phyloP scores from a whole-genome alignment of 2,329 filamentous ascomycete species.

The Xylariaceae sp. region DNA sequence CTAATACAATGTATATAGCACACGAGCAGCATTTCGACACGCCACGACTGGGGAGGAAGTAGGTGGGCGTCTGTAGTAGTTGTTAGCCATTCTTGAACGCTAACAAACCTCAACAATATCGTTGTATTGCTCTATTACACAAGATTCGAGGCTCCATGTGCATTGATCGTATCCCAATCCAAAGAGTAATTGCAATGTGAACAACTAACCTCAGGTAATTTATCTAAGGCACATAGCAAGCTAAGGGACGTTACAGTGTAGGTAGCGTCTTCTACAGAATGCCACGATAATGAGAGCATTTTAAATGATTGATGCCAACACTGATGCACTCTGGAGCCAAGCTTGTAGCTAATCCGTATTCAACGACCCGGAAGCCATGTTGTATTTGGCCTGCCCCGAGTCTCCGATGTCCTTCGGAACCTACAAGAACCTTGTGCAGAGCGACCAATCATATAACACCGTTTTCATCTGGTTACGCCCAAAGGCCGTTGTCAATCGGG shows the following conservation, averaged over 20 bases:
- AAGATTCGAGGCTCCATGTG: not conserved
- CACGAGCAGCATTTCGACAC: conserved; percentile 19
- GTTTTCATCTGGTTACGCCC: conserved; percentile 1
- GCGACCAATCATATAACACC: conserved; percentile 30
- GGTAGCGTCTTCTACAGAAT: too few species aligned
- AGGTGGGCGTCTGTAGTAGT: conserved; percentile 18
- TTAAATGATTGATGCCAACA: too few species aligned
- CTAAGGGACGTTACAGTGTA: not conserved
- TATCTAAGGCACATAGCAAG: not conserved
- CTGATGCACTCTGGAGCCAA: too few species aligned
- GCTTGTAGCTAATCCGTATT: too few species aligned
- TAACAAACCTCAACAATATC: conserved; percentile 30
- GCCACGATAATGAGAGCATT: too few species aligned
- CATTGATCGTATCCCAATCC: not conserved
- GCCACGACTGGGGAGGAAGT: conserved; percentile 12
- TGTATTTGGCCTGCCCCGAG: too few species aligned
- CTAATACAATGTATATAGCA: conserved; percentile 38
- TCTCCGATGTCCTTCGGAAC: too few species aligned
- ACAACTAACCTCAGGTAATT: too few species aligned
- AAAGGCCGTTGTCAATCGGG: too few species aligned
- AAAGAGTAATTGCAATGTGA: too few species aligned
- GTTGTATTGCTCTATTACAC: conserved; percentile 28
- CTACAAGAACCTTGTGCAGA: too few species aligned
- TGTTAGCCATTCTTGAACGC: conserved; percentile 25
- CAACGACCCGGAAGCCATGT: too few species aligned